Conservation (phyloP, 2,329 filamentous ascomycete species). For the Fusarium tanahbumbuense region DNA sequence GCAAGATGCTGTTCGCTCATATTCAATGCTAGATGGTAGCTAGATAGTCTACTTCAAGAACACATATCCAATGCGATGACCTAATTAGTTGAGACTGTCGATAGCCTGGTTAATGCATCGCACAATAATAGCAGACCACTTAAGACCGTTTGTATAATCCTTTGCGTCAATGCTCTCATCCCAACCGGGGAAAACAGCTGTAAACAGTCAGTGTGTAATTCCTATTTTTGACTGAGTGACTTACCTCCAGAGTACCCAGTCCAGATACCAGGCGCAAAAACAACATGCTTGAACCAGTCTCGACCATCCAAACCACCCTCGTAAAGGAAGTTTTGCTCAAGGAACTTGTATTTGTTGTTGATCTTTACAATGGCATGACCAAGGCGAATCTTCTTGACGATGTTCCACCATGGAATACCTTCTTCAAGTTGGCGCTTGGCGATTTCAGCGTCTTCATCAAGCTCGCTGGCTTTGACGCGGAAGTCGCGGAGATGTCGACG, state of each 20-base stretch:
- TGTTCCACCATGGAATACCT: constrained; percentile 82
- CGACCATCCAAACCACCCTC: constrained; percentile 80
- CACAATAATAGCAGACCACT: constrained; percentile 70
- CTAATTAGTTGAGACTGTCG: constrained; percentile 49
- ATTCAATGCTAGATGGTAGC: neutral
- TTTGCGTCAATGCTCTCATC: constrained; percentile 71
- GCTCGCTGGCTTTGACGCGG: constrained; percentile 54
- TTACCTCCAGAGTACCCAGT: constrained; percentile 86
- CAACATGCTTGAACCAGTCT: constrained; percentile 93
- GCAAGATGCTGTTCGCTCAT: neutral
- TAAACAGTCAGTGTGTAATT: neutral
- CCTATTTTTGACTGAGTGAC: constrained; percentile 40
- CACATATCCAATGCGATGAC: neutral
- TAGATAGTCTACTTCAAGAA: neutral
- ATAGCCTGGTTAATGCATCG: constrained; percentile 61
- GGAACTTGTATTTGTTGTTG: constrained; percentile 84
- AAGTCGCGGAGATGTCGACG: constrained; percentile 54
- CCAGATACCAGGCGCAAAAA: constrained; percentile 92
- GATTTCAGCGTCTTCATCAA: constrained; percentile 60
- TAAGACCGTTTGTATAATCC: constrained; percentile 67
- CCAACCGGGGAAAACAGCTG: constrained; percentile 71
- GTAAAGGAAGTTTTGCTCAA: constrained; percentile 86
- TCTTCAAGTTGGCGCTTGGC: constrained; percentile 57
- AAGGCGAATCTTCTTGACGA: constrained; percentile 74
- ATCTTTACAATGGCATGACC: constrained; percentile 71